Conservation (phyloP, 2,329 filamentous ascomycete genomes). For the Fusarium scirpi region DNA sequence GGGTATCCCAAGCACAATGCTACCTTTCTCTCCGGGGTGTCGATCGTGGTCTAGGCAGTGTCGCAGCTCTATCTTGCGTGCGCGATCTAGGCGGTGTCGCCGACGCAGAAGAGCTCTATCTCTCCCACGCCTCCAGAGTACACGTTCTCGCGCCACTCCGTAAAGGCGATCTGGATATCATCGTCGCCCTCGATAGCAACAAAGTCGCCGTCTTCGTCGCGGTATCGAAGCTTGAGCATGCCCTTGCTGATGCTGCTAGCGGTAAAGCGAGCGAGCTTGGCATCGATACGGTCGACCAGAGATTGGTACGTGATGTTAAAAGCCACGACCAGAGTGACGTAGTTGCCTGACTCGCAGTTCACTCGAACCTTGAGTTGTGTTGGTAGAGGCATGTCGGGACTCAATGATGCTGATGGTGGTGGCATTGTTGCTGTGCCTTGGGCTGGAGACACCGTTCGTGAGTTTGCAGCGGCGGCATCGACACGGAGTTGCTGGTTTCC, state of each 20-base stretch:
- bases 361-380: conserved; percentile 96
- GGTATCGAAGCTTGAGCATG: conserved; percentile 87
- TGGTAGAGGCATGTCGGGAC: conserved; percentile 65
- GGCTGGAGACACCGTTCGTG: conserved; percentile 61
- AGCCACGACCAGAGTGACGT: conserved; percentile 94
- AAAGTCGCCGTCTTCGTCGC: conserved; percentile 91
- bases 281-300: conserved; percentile 93
- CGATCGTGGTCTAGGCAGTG: conserved; percentile 56
- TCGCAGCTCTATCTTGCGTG: not conserved
- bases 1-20: conserved; percentile 48
- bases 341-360: conserved; percentile 85
- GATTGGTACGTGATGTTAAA: conserved; percentile 96
- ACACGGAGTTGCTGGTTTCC: conserved; percentile 54
- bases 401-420: conserved; percentile 49
- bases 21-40: conserved; percentile 33
- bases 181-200: conserved; percentile 96
- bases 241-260: conserved; percentile 85
- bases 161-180: conserved; percentile 94
- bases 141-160: conserved; percentile 85
- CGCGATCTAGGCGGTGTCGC: conserved; percentile 56
- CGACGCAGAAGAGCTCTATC: conserved; percentile 86
- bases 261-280: conserved; percentile 89
- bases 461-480: conserved; percentile 54
- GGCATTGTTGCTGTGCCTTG: conserved; percentile 53
- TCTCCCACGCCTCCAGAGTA: conserved; percentile 81